phyloP scores from a whole-genome alignment of 2,329 filamentous ascomycete genomes.

The Fusarium temperatum region DNA sequence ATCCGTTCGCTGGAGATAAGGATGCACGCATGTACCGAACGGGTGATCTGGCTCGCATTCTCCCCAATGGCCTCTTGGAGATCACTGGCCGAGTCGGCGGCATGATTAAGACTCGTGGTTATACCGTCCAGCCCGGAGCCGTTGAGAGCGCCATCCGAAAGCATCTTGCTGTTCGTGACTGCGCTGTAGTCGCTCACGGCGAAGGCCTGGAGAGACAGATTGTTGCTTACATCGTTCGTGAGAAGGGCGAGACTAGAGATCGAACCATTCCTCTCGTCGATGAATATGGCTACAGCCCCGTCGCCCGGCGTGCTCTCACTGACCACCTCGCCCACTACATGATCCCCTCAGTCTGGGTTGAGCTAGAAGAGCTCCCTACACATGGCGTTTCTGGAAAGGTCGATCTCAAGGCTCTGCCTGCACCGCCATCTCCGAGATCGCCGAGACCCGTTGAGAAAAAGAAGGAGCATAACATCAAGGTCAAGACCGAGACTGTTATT shows the following conservation, averaged over 20 bases:
- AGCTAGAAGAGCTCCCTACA: conserved; percentile 75
- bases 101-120: conserved; percentile 84
- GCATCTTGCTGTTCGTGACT: conserved; percentile 75
- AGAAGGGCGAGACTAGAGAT: conserved; percentile 65
- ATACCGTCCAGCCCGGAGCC: conserved; percentile 79
- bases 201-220: conserved; percentile 80
- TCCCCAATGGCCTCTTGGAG: conserved; percentile 74
- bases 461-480: conserved; percentile 66
- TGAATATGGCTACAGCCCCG: conserved; percentile 75
- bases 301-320: conserved; percentile 70
- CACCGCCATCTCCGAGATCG: conserved; percentile 65
- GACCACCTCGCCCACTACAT: conserved; percentile 81
- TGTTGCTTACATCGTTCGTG: conserved; percentile 79
- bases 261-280: conserved; percentile 73
- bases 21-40: conserved; percentile 79
- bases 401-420: conserved; percentile 75
- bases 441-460: conserved; percentile 52
- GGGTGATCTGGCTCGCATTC: conserved; percentile 73
- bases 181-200: conserved; percentile 77
- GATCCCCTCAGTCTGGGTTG: conserved; percentile 82
- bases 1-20: conserved; percentile 68
- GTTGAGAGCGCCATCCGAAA: conserved; percentile 78
- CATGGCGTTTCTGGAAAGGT: conserved; percentile 83
- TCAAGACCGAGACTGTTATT: conserved; percentile 73
- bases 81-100: conserved; percentile 79